Evolutionary conservation across 768 basidiomycete species (phyloP), one percentile per base, ranked within the genome.

Genomic region (Hortiboletus campestris): DNA sequence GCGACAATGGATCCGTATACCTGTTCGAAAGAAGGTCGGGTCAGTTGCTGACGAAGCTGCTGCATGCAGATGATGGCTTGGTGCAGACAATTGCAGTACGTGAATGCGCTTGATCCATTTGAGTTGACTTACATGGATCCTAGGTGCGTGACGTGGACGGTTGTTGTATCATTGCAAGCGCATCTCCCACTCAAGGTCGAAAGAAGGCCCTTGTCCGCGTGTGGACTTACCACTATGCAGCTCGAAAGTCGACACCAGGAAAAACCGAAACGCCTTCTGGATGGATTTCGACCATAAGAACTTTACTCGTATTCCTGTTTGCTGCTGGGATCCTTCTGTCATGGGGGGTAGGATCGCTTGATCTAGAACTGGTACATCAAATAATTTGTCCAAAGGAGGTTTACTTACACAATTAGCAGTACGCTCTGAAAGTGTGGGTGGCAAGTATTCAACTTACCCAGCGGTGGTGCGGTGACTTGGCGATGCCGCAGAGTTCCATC

Each of bases 11-110:
- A 5, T 34, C 19, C 4, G 34, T 60, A 9, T 60, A 60, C 16
- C 8, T 60, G 9, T 58, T 58, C 16, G 46, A 60, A 3, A 53
- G 56, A 22, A 47, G 38, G 35, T n/a, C 44, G 1, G 51, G 59
- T 36, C 25, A 39, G 19, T 20, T 55, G 19, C 41, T 46, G 16
- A 34, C 31, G 1, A 51, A 52, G 36, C 5, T 49, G 28, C 17
- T 29, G 11, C 36, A 49, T 29, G 10, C 36, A 25, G 6, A 29
- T 11, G n/a, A 39, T 38, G 36, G 48, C 48, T 14, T 49, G 36
- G 36, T 49, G 4, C 47, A 49, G n/a, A 49, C 36, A 29, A 39
- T 49, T 28, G 11, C 36, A 11, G 36, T 49, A 39, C 0, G 8
- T 47, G 20, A 0, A 47, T 16, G 3, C 2, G 5, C 14, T 22